Base-by-base conservation (phyloP, 2,329 filamentous ascomycete genomes). In the Colletotrichum orbiculare region DNA sequence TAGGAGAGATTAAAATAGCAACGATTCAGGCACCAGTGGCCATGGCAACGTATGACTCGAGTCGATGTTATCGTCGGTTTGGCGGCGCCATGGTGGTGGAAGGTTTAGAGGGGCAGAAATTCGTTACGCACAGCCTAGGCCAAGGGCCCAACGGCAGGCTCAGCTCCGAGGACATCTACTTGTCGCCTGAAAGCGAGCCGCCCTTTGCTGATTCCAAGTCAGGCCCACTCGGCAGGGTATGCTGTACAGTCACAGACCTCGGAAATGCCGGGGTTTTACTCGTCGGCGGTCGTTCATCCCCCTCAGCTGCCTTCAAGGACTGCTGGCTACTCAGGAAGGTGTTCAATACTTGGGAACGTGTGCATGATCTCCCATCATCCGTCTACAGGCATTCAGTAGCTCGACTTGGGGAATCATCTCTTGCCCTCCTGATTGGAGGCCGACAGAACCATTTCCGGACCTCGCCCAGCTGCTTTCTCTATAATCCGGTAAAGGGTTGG, bases 231-330 rank as follows among this genome's bases (percentile, higher is more conserved):
- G 74, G 74, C 54, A 79, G 90, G 48, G 90, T 95, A 82, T 96
- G 92, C 70, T 92, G 96, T 75, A 91, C 91, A 0, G 81, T 94
- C 17, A 94, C 91, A 17, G 82, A 87, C 53, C 74, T 96, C 6
- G 84, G 83, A 2, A 78, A 82, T 39, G 76, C 78, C 25, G 85
- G 86, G 13, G 84, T 84, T 64, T 77, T 97, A 10, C 80, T 97
- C 50, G 84, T 87, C 37, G 94, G 95, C 33, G 95, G 95, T 6
- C 86, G 94, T 64, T 83, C 85, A n/a, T 95, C 93, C 8, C 94
- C 94, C 5, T 83, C 88, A 11, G 84, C 83, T 37, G 88, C 88
- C 2, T 80, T 93, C 46, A 81, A 81, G 41, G 92, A 96, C 74
- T 94, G 91, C 70, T 97, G 93, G 93, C 70, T 94, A 2, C 87